Conservation (phyloP, 208 protist genomes). For the Crithidia bombi region DNA sequence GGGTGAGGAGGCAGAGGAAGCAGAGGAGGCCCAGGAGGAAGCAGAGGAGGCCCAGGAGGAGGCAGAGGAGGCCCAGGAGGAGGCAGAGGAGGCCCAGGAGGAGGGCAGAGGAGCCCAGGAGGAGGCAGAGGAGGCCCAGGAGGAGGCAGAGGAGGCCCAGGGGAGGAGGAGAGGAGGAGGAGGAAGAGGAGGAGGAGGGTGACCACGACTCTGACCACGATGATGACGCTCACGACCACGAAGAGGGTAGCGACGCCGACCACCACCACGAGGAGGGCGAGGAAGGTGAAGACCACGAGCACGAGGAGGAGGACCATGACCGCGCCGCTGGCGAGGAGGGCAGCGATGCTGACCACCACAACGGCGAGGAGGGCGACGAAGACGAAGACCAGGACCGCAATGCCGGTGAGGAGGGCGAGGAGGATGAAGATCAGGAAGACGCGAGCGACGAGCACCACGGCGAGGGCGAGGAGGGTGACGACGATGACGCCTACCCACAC, state of each 20-base stretch:
- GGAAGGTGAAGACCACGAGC: constrained; percentile 12
- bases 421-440: constrained; percentile 10
- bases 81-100: constrained; percentile 14
- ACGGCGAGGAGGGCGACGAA: constrained; percentile 9
- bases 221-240: constrained; percentile 1
- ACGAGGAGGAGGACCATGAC: constrained; percentile 21
- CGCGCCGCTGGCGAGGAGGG: neutral
- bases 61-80: constrained; percentile 15
- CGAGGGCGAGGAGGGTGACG: neutral
- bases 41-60: neutral
- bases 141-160: constrained; percentile 21
- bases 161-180: constrained; percentile 13
- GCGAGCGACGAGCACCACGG: neutral
- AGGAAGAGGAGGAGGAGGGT: constrained; percentile 5
- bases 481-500: neutral
- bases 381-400: constrained; percentile 4
- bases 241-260: constrained; percentile 10
- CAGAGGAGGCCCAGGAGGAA: neutral
- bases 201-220: constrained; percentile 5
- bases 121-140: neutral
- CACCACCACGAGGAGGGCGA: constrained; percentile 20
- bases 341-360: constrained; percentile 5
- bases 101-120: neutral
- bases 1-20: constrained; percentile 16
- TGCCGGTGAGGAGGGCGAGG: constrained; percentile 15